These are phyloP conservation scores for Acacia crassicarpa DNA, from an alignment of 306 rosid species.

Conservation along the genomic window DNA sequence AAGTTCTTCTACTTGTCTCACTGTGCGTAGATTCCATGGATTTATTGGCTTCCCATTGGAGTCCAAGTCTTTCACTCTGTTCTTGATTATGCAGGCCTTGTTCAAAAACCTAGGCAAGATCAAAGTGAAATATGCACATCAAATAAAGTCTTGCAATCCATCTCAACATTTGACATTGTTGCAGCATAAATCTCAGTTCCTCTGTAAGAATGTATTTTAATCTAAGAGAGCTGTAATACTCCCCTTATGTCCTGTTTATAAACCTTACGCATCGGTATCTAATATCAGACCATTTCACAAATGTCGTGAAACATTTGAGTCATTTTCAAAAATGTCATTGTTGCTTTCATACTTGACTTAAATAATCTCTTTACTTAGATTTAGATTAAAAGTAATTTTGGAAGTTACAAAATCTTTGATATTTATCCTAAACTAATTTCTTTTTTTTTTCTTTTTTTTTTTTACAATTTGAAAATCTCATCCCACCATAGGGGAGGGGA, in stretches of 20 bases:
- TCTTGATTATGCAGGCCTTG: constrained; percentile 73
- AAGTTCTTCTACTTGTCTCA: constrained; percentile 78
- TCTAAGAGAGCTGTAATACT: not conserved
- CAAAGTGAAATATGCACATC: not conserved
- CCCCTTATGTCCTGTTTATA: not conserved
- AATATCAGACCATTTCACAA: not conserved
- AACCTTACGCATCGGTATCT: not conserved
- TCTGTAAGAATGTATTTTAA: not conserved
- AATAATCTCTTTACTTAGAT: not conserved
- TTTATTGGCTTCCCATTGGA: constrained; percentile 49
- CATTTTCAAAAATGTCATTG: not conserved
- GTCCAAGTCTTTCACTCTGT: constrained; percentile 47
- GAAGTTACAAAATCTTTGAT: no score
- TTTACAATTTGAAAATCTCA: no score
- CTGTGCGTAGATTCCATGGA: constrained; percentile 67
- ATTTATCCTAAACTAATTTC: no score
- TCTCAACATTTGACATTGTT: not conserved
- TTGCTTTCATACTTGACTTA: not conserved
- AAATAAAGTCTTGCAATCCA: not conserved
- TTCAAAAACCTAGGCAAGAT: constrained; percentile 58
- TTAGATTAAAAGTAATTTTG: not conserved
- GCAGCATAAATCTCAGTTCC: not conserved
- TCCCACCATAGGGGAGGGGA: no score
- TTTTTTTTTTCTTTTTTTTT: no score
- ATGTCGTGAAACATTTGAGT: not conserved